Percentiles rank a stretch among this genome's conserved stretches.
Conservation (phyloP, 495 filamentous ascomycete species). For the Glarea lozoyensis region DNA sequence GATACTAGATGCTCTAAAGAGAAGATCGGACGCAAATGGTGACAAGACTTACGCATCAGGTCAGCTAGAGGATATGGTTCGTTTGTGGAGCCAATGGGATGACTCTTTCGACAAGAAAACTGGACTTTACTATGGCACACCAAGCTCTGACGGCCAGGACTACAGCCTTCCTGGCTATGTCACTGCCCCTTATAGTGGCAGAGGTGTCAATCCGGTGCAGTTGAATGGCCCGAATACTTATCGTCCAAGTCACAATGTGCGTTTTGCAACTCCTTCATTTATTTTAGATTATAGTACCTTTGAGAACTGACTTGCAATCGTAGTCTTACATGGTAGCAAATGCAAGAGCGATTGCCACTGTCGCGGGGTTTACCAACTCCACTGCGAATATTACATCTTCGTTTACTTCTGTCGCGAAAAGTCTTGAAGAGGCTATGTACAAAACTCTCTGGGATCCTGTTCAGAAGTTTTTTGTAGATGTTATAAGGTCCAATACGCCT, state of each 20-base stretch:
- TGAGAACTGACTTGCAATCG: not conserved
- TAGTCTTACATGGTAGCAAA: constrained; percentile 36
- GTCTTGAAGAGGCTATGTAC: constrained; percentile 29
- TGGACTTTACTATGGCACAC: constrained; percentile 33
- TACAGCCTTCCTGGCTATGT: constrained; percentile 32
- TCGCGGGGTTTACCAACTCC: constrained; percentile 26
- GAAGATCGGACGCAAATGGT: constrained; percentile 31
- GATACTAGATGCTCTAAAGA: constrained; percentile 30
- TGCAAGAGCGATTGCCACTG: constrained; percentile 29
- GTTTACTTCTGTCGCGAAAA: constrained; percentile 25
- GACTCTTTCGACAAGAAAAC: constrained; percentile 22
- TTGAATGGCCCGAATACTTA: constrained; percentile 34
- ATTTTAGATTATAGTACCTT: no score
- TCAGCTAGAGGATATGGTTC: constrained; percentile 33
- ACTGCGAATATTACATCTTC: constrained; percentile 17
- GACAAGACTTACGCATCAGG: constrained; percentile 27
- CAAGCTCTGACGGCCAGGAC: constrained; percentile 37
- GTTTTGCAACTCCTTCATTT: not conserved
- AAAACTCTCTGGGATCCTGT: constrained; percentile 29
- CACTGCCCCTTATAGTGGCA: constrained; percentile 26
- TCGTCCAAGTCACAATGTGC: constrained; percentile 30
- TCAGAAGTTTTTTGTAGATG: constrained; percentile 36
- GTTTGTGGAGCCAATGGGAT: constrained; percentile 33
- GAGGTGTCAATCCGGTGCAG: constrained; percentile 23
- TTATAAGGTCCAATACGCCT: constrained; percentile 25